A percentile compares a stretch with the other conserved stretches of the same genome.
These are phyloP conservation scores for Camelina hispida DNA, from an alignment of 345 rosid genomes.

Conservation along the genomic window DNA sequence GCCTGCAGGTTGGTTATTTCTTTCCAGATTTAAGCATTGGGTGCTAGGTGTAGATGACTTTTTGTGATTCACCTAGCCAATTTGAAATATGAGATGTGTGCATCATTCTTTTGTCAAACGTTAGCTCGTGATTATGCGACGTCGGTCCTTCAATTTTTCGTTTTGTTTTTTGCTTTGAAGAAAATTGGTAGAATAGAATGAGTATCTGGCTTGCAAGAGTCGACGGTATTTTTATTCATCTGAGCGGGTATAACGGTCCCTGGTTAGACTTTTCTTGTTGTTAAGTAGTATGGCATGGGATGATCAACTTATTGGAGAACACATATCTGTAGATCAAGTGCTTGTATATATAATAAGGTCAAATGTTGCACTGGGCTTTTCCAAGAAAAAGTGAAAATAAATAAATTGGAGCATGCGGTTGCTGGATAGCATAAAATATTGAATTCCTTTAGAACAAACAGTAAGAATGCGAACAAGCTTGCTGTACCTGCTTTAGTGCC, in stretches of 20 bases:
- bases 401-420: too few species aligned
- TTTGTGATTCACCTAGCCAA: neutral
- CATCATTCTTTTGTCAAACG: constrained; percentile 8
- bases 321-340: constrained; percentile 11
- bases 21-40: constrained; percentile 5
- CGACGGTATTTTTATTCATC: neutral
- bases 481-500: constrained; percentile 7
- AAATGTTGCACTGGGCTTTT: constrained; percentile 4
- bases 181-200: constrained; percentile 7
- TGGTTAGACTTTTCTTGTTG: neutral
- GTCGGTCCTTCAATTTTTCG: neutral
- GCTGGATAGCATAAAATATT: neutral
- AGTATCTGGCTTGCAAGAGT: constrained; percentile 25
- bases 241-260: neutral
- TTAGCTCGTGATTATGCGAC: neutral
- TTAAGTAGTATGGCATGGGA: neutral
- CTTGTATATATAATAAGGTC: neutral
- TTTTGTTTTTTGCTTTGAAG: neutral
- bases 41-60: constrained; percentile 17
- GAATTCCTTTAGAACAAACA: neutral
- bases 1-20: constrained; percentile 59
- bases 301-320: constrained; percentile 7
- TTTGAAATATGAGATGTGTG: neutral
- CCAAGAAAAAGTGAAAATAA: too few species aligned
- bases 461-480: neutral